phyloP scores from a whole-genome alignment of 139 green algal genomes.

The Chlamydomonas incerta region DNA sequence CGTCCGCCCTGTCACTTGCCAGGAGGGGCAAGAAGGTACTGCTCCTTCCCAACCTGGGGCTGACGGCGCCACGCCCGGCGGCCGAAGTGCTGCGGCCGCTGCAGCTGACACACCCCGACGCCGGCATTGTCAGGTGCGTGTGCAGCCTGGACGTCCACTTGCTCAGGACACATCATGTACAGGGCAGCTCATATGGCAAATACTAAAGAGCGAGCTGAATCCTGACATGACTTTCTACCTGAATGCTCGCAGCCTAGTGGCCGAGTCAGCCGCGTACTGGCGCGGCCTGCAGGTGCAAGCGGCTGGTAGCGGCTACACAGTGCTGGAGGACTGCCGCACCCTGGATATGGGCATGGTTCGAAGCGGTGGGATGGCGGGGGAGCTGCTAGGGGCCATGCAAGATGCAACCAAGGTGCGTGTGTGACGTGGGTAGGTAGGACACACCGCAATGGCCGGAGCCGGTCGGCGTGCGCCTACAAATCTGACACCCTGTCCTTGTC shows the following conservation, averaged over 20 bases:
- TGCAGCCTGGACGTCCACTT: no score
- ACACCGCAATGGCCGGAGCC: no score
- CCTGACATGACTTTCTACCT: no score
- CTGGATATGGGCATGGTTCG: slow-evolving; percentile 27
- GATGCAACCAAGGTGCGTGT: slow-evolving; percentile 35
- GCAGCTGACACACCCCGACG: slow-evolving; percentile 37
- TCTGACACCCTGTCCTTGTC: no score
- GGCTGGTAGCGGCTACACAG: not conserved
- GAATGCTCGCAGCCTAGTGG: slow-evolving; percentile 45
- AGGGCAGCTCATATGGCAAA: no score
- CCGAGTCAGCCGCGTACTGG: slow-evolving; percentile 59
- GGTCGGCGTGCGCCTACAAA: no score
- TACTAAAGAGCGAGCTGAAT: no score
- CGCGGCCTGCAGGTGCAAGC: slow-evolving; percentile 49
- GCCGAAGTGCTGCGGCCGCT: slow-evolving; percentile 27
- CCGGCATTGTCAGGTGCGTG: slow-evolving; percentile 30
- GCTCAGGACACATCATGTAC: no score
- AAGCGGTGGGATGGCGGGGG: not conserved
- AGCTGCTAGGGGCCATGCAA: slow-evolving; percentile 2
- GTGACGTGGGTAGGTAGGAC: no score
- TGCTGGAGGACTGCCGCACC: not conserved
- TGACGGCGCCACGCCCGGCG: slow-evolving; percentile 1
- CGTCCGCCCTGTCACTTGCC: slow-evolving; percentile 49
- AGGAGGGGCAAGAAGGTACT: slow-evolving; percentile 59
- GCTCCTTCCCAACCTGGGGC: slow-evolving; percentile 44